A percentile compares a stretch with the other conserved stretches of the same genome.
Evolutionary conservation across 2,329 filamentous ascomycete species (phyloP).

Genomic region (Lasiodiplodia gonubiensis): DNA sequence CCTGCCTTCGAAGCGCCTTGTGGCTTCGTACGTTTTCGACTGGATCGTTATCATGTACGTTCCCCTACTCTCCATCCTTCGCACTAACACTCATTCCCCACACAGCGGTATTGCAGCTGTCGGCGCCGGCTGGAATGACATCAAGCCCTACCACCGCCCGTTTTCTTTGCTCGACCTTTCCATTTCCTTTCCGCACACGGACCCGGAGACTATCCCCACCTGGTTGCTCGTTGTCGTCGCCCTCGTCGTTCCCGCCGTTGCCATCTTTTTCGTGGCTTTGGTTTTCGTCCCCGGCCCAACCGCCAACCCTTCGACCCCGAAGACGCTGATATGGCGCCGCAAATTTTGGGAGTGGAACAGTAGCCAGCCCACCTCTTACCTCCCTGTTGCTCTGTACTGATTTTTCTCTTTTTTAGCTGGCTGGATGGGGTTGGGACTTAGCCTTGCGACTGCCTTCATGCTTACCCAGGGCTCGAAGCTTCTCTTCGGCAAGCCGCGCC

Average conservation of each 20-base stretch:
- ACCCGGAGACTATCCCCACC: conserved; percentile 73
- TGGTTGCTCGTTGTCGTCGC: conserved; percentile 68
- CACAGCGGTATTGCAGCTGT: conserved; percentile 60
- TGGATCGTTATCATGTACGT: conserved; percentile 71
- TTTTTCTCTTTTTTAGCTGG: conserved; percentile 54
- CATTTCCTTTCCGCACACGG: conserved; percentile 78
- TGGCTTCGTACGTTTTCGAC: conserved; percentile 73
- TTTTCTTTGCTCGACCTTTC: conserved; percentile 75
- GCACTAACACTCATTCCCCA: background rate
- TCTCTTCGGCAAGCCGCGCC: conserved; percentile 68
- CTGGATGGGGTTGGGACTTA: conserved; percentile 79
- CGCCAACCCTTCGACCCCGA: conserved; percentile 66
- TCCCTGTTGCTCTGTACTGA: background rate
- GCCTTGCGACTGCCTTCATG: conserved; percentile 74
- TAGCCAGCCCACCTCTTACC: background rate
- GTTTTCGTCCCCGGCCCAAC: conserved; percentile 74
- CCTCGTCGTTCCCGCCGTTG: conserved; percentile 66
- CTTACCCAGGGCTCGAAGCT: conserved; percentile 87
- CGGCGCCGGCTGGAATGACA: conserved; percentile 63
- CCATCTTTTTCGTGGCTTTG: conserved; percentile 73
- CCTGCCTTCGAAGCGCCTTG: conserved; percentile 57
- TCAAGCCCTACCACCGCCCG: conserved; percentile 70
- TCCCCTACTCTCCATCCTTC: background rate
- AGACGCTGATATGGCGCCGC: conserved; percentile 72
- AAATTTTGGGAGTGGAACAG: conserved; percentile 89